Base-by-base conservation (phyloP, 2,329 filamentous ascomycete genomes). In the Neocucurbitaria cava region DNA sequence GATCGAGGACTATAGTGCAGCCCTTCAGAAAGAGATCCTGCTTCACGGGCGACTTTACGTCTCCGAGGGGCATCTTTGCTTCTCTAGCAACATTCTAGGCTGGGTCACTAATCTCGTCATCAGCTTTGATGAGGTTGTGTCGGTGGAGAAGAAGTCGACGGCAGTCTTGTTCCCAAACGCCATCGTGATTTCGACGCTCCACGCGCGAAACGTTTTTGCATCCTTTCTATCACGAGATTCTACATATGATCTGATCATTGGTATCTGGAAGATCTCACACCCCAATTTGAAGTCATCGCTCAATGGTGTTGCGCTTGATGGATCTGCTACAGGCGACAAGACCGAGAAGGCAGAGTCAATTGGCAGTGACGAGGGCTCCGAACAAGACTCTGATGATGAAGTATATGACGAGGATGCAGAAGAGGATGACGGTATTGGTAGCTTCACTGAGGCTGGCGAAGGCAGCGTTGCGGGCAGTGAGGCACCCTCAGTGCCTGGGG, bases 91-190 rank as follows among this genome's bases (percentile, higher is more conserved):
- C 73, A 99, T 99, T 62, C 85, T 99, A 42, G 95, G 95, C 49
- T 99, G 95, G 95, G 90, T 96, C 20, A 99, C 95, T 0, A 99
- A 95, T 1, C 81, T 99, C 38, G 94, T 99, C 47, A 96, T 99
- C 80, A 96, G 92, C 75, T 99, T 99, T 73, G 95, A 99, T 71
- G 95, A 99, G 76, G 91, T 99, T 53, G 91, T 98, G 18, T 92
- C 94, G 0, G 90, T 99, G 7, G 95, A 99, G 77, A 98, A 98
- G 79, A 90, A 96, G 75, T 97, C 88, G 72, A 99, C 95, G 0
- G 95, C 95, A 0, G 83, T 99, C 56, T 83, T 99, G 1, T 98
- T 99, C 78, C 96, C 96, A 55, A 99, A 99, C 71, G 96, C 94
- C 3, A 90, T 99, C 50, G 95, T 96, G 78, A 96, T 99, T 39